Percentiles rank a stretch among this genome's conserved stretches.
These are phyloP conservation scores for Xylariaceae sp. DNA, from an alignment of 2,329 filamentous ascomycete genomes.

Conservation along the genomic window DNA sequence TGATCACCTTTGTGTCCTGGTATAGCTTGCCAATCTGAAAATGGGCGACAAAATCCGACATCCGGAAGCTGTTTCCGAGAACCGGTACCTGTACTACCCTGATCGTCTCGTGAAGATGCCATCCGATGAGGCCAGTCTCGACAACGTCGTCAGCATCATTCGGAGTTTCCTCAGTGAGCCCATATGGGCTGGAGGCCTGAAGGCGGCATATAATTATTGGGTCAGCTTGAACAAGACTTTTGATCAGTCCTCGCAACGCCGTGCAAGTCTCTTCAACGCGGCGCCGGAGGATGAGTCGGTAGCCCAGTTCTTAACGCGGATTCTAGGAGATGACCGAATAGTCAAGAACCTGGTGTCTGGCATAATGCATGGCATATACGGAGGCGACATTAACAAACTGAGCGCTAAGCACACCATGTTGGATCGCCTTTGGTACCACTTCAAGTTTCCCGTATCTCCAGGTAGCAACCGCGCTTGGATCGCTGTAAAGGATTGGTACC, in stretches of 20 bases:
- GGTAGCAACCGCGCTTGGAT: conserved; percentile 2
- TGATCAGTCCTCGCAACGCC: not conserved
- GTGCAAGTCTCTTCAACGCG: conserved; percentile 33
- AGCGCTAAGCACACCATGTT: conserved; percentile 72
- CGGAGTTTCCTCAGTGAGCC: conserved; percentile 34
- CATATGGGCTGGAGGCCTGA: conserved; percentile 33
- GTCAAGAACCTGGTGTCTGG: conserved; percentile 79
- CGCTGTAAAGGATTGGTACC: conserved; percentile 28
- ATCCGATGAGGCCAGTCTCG: not conserved
- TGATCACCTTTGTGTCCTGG: conserved; percentile 5
- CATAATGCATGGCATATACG: conserved; percentile 86
- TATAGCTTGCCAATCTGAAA: conserved; percentile 62
- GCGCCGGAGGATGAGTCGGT: conserved; percentile 68
- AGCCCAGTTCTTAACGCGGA: conserved; percentile 66
- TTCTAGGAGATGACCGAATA: conserved; percentile 57
- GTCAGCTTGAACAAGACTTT: conserved; percentile 5
- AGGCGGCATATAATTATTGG: conserved; percentile 11
- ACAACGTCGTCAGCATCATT: conserved; percentile 18
- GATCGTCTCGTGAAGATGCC: conserved; percentile 72
- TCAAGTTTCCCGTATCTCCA: conserved; percentile 20
- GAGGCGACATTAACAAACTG: conserved; percentile 82
- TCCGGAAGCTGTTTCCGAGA: conserved; percentile 54
- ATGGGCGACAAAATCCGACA: conserved; percentile 62
- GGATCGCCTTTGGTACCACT: conserved; percentile 53
- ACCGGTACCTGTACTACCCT: conserved; percentile 86